A percentile compares a stretch with the other conserved stretches of the same genome.
phyloP scores from a whole-genome alignment of 2,329 filamentous ascomycete species.

The Lasiodiplodia sp. region DNA sequence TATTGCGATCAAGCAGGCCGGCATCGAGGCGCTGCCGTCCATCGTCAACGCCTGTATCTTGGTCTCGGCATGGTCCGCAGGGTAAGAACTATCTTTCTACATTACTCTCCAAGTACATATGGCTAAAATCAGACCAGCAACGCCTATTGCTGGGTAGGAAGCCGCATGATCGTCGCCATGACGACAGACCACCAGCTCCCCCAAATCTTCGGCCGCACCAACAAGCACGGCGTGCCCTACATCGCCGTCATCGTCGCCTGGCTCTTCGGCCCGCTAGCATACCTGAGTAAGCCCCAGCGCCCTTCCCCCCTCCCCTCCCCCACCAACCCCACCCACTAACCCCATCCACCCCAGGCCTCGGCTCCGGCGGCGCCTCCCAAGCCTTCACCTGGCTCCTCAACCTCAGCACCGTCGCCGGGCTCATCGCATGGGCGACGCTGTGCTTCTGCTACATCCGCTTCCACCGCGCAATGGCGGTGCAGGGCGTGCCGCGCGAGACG shows the following conservation, averaged over 20 bases:
- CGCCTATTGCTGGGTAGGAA: not conserved
- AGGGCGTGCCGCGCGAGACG: slow-evolving; percentile 52
- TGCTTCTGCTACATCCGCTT: slow-evolving; percentile 45
- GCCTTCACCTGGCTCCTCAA: slow-evolving; percentile 29
- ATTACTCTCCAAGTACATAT: too few species aligned
- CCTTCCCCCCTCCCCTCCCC: too few species aligned
- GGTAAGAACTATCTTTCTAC: too few species aligned
- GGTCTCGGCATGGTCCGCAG: slow-evolving; percentile 8
- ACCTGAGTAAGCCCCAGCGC: slow-evolving; percentile 53
- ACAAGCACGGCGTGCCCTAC: not conserved
- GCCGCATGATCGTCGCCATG: not conserved
- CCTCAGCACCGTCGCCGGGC: slow-evolving; percentile 8
- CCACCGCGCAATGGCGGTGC: slow-evolving; percentile 57
- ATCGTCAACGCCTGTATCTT: slow-evolving; percentile 20
- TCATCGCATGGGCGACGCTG: slow-evolving; percentile 1
- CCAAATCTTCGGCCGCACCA: not conserved
- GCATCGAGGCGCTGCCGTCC: slow-evolving; percentile 43
- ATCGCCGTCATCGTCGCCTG: slow-evolving; percentile 54
- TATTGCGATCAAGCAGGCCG: slow-evolving; percentile 56
- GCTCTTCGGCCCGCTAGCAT: not conserved
- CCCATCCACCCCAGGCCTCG: slow-evolving; percentile 32
- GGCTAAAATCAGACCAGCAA: not conserved
- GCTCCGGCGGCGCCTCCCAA: not conserved
- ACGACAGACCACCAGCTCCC: not conserved
- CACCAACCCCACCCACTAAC: slow-evolving; percentile 32